Evolutionary conservation across 2,329 filamentous ascomycete species (phyloP).

Genomic region (Alternaria dauci): DNA sequence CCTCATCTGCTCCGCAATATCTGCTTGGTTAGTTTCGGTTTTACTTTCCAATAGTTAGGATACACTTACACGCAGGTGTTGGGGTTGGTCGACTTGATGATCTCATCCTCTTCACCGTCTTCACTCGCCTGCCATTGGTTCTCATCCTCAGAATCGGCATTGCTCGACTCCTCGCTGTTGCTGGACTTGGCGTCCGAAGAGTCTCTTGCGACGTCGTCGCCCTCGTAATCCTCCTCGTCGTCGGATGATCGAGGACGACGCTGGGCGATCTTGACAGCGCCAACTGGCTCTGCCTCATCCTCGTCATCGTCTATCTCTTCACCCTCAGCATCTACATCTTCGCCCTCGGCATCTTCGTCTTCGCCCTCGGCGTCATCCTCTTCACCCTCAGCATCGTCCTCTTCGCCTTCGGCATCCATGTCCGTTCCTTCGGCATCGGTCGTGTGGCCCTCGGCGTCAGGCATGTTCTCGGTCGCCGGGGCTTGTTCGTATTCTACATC

Average conservation of each 20-base stretch:
- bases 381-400: conserved; percentile 53
- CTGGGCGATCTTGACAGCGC: conserved; percentile 53
- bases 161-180: conserved; percentile 52
- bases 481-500: conserved; percentile 44
- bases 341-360: conserved; percentile 54
- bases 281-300: conserved; percentile 58
- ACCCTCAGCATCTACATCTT: conserved; percentile 53
- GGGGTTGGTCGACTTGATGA: conserved; percentile 57
- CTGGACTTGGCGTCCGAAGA: conserved; percentile 49
- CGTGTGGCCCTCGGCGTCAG: conserved; percentile 42
- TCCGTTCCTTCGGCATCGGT: conserved; percentile 55
- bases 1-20: conserved; percentile 84
- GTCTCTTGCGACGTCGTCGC: conserved; percentile 52
- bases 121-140: conserved; percentile 63
- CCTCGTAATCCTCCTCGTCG: conserved; percentile 52
- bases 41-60: background rate
- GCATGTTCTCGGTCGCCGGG: conserved; percentile 21
- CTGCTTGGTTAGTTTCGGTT: conserved; percentile 55
- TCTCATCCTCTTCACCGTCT: conserved; percentile 66
- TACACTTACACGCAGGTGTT: conserved; percentile 71
- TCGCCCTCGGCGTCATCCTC: conserved; percentile 59
- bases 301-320: conserved; percentile 42
- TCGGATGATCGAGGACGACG: conserved; percentile 44
- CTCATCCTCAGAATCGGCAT: conserved; percentile 64
- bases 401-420: conserved; percentile 58